These are phyloP conservation scores for Psilocybe subaeruginosa DNA, from an alignment of 768 basidiomycete genomes.

Conservation along the genomic window DNA sequence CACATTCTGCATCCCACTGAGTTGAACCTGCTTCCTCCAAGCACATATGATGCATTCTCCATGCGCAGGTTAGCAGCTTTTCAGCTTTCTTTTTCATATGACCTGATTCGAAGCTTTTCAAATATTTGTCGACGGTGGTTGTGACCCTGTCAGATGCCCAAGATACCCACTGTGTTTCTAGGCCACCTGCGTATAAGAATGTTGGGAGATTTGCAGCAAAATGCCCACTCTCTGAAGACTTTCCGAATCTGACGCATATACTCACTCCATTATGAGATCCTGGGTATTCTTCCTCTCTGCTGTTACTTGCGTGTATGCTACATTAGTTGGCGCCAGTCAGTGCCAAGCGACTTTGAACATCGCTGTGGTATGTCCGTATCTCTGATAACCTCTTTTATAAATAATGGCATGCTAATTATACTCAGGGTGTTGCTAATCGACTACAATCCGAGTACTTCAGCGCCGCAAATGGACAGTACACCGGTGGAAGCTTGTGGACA, in stretches of 20 bases:
- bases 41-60: neutral
- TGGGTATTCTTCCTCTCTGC: conserved; percentile 4
- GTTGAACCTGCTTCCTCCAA: neutral
- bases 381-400: neutral
- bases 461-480: conserved; percentile 41
- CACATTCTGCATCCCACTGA: neutral
- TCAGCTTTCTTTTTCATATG: neutral
- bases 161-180: neutral
- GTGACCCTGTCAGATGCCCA: neutral
- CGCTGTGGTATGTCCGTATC: conserved; percentile 19
- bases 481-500: conserved; percentile 57
- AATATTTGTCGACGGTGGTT: neutral
- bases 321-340: conserved; percentile 6
- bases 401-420: neutral
- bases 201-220: neutral
- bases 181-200: neutral
- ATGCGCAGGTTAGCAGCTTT: neutral
- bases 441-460: conserved; percentile 47
- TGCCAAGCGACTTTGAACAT: conserved; percentile 19
- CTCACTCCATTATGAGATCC: neutral
- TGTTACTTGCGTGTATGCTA: neutral
- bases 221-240: neutral
- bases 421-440: conserved; percentile 33
- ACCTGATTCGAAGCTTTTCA: neutral
- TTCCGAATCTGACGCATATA: neutral